Evolutionary conservation across 2,329 filamentous ascomycete genomes (phyloP).

Genomic region (Colletotrichum tropicale): DNA sequence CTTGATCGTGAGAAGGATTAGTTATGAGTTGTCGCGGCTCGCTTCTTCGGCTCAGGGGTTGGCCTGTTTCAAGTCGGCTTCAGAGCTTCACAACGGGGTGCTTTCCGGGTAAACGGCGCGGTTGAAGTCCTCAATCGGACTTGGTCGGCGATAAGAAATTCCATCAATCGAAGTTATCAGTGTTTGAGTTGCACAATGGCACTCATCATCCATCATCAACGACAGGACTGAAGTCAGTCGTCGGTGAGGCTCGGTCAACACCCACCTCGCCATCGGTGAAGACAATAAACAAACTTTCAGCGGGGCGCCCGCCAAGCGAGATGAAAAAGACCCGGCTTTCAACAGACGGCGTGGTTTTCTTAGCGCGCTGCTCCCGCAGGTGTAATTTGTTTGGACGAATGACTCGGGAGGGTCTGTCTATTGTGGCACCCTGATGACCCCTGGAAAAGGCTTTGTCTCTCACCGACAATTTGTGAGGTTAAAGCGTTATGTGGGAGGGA

Average conservation of each 20-base stretch:
- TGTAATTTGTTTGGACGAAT: conserved; percentile 2
- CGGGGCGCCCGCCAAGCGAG: not conserved
- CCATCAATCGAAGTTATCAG: not conserved
- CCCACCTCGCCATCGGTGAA: not conserved
- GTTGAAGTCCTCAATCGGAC: not conserved
- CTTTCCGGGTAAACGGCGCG: not conserved
- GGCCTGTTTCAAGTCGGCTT: not conserved
- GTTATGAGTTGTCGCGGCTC: not conserved
- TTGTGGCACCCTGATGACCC: not conserved
- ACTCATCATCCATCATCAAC: not conserved
- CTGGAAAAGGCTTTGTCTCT: not conserved
- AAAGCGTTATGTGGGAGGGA: not conserved
- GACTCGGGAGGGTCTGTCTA: not conserved
- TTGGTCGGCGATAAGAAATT: not conserved
- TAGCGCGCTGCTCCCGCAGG: not conserved
- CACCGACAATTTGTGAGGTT: conserved; percentile 3
- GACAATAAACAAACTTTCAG: not conserved
- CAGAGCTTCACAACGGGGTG: not conserved
- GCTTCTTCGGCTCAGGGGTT: not conserved
- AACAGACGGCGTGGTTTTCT: not conserved
- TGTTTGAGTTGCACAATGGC: not conserved
- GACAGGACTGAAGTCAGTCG: not conserved
- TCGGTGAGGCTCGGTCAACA: not conserved
- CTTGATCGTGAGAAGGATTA: not conserved
- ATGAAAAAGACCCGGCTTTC: not conserved